Conservation (phyloP, 805 yeast species). For the Candida sonorensis region DNA sequence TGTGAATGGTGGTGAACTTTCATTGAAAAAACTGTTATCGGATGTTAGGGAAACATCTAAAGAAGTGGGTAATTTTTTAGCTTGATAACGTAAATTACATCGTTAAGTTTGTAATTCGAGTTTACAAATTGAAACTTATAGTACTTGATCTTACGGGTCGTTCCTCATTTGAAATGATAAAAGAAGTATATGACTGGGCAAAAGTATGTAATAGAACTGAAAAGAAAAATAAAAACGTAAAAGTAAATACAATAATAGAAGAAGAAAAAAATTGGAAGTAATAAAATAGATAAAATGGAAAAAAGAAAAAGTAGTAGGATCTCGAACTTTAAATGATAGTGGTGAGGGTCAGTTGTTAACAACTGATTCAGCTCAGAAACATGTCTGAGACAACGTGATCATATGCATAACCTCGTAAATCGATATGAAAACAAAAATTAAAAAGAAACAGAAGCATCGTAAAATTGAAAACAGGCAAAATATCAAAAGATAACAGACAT, state of each 20-base stretch:
- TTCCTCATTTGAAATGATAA: no score
- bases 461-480: no score
- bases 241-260: not conserved
- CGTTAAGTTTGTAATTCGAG: not conserved
- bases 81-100: not conserved
- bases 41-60: slow-evolving; percentile 36
- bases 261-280: not conserved
- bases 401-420: no score
- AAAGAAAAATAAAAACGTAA: not conserved
- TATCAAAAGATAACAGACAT: no score
- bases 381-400: no score
- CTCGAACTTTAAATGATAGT: not conserved
- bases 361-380: no score
- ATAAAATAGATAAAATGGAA: not conserved
- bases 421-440: no score
- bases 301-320: no score
- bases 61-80: not conserved
- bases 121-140: no score
- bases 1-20: slow-evolving; percentile 60
- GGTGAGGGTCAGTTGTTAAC: no score
- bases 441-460: no score
- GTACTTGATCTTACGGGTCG: no score
- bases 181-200: not conserved
- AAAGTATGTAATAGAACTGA: not conserved
- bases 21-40: slow-evolving; percentile 50